A percentile compares a stretch with the other conserved stretches of the same genome.
Evolutionary conservation across 2,329 filamentous ascomycete species (phyloP).

Genomic region (Didymella segeticola): DNA sequence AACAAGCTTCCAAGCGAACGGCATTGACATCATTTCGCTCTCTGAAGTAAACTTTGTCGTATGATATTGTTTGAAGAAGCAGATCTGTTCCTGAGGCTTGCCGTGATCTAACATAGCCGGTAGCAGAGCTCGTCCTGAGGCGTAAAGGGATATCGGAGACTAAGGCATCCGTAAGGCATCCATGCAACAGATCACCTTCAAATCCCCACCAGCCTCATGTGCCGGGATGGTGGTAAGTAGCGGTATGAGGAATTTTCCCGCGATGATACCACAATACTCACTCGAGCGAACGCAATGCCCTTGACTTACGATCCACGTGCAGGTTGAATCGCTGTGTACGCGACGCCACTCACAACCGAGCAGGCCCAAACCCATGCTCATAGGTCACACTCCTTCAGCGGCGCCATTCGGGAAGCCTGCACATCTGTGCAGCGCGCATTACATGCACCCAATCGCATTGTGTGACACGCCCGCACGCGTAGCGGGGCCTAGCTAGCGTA

Average conservation of each 20-base stretch:
- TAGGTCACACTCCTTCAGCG: constrained; percentile 21
- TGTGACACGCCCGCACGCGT: constrained; percentile 1
- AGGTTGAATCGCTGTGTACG: constrained; percentile 12
- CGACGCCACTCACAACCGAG: constrained; percentile 23
- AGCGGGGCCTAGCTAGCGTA: constrained; percentile 4
- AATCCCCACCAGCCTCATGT: constrained; percentile 5
- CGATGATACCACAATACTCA: background rate
- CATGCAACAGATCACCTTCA: constrained; percentile 16
- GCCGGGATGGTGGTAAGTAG: constrained; percentile 9
- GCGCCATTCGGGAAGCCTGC: constrained; percentile 27
- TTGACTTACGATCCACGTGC: constrained; percentile 29
- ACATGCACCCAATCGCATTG: constrained; percentile 25
- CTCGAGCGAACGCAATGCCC: constrained; percentile 14
- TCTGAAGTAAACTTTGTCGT: constrained; percentile 47
- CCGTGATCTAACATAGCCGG: constrained; percentile 19
- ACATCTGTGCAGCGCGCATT: constrained; percentile 33
- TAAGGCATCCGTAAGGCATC: constrained; percentile 43
- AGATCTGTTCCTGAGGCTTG: constrained; percentile 14
- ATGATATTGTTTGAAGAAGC: constrained; percentile 44
- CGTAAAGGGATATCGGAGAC: constrained; percentile 35
- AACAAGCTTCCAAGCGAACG: constrained; percentile 21
- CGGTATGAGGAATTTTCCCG: constrained; percentile 18
- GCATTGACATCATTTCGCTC: constrained; percentile 25
- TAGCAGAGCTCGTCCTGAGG: constrained; percentile 32
- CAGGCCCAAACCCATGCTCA: constrained; percentile 19